Base-by-base conservation (phyloP, 2,329 filamentous ascomycete genomes). In the Scytalidium lignicola region DNA sequence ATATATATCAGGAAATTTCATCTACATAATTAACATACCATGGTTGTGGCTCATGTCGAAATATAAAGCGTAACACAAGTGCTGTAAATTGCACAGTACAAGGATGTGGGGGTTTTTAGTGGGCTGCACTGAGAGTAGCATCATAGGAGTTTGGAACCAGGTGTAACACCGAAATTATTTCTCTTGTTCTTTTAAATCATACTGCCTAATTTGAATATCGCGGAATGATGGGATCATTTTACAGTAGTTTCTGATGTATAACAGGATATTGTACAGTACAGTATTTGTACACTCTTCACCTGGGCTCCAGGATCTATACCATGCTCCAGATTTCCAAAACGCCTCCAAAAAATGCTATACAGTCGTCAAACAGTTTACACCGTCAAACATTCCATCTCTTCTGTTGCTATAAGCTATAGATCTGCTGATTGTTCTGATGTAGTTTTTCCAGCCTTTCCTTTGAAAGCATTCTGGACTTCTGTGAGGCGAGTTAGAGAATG, bases 381-480 rank as follows among this genome's bases (percentile, higher is more conserved):
- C 39, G 26, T 15, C 18, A 44, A 29, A 40, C 46, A 41, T 41
- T 43, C 18, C 41, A 28, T 46, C 41, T 28, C 39, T 43, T n/a
- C n/a, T 23, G 15, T 32, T 41, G 28, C 37, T 41, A 28, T 20
- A 26, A 21, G 51, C 49, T 29, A 47, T 45, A 21, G 45, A 50
- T 55, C 51, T 21, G 22, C 32, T 15, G 50, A 44, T 47, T 55
- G 55, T 15, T 54, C 49, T 39, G 46, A 20, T 41, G 47, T 54
- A 6, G 47, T 49, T 40, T 53, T 52, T 29, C 47, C 37, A 13
- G 41, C 32, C 19, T 55, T 53, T 17, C 39, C 52, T 23, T 55
- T 62, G 44, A 61, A 62, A 52, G 62, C 54, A n/a, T 48, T 49
- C 46, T 62, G 53, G 15, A 67, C 58, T 44, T 67, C 64, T 67